phyloP scores from a whole-genome alignment of 306 rosid genomes.

The Echinosophora koreensis region DNA sequence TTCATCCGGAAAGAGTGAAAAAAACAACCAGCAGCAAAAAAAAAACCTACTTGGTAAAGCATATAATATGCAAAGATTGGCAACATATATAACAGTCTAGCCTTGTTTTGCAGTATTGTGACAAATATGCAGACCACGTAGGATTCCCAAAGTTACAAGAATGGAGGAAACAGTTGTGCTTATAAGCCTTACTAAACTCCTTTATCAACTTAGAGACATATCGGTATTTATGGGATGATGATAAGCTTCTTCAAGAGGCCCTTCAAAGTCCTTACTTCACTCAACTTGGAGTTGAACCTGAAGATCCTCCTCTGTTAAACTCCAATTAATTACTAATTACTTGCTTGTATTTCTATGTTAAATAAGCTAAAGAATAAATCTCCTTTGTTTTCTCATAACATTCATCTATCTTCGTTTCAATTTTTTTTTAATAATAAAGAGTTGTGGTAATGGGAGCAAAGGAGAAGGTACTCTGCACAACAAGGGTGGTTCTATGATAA shows the following conservation, averaged over 20 bases:
- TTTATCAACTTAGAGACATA: constrained; percentile 72
- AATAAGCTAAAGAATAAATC: no score
- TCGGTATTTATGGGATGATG: constrained; percentile 80
- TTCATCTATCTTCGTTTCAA: no score
- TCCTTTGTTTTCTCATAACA: no score
- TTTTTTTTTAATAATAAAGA: no score
- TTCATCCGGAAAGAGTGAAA: not conserved
- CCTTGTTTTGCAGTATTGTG: constrained; percentile 74
- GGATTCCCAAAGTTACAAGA: constrained; percentile 85
- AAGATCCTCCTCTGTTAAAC: no score
- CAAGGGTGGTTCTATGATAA: no score
- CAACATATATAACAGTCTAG: not conserved
- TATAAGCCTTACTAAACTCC: constrained; percentile 60
- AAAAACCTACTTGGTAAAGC: not conserved
- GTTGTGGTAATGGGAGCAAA: no score
- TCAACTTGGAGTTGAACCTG: no score
- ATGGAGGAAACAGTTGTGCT: constrained; percentile 82
- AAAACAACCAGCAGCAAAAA: not conserved
- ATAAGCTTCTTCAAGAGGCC: constrained; percentile 74
- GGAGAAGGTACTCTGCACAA: no score
- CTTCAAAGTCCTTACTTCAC: constrained; percentile 81
- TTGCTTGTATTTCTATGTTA: no score
- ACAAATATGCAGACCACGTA: constrained; percentile 70
- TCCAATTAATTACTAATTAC: no score
- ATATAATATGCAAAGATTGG: no score